A percentile compares a stretch with the other conserved stretches of the same genome.
Conservation (phyloP, 805 yeast species). For the Danielia oregonensis region DNA sequence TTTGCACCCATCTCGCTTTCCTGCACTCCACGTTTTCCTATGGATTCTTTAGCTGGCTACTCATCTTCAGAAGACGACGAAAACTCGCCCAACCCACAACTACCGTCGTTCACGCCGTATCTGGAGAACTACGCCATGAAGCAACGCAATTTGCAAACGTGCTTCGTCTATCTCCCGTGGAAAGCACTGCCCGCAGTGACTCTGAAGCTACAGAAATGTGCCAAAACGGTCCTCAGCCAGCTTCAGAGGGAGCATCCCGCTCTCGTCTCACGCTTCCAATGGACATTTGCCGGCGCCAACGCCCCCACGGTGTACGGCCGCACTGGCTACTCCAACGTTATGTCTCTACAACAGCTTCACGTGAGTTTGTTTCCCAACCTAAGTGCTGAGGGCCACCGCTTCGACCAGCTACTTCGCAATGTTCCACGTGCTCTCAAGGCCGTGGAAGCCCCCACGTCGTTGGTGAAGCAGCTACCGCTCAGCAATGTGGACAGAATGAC, state of each 20-base stretch:
- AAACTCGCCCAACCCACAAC: neutral
- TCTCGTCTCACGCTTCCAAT: conserved; percentile 5
- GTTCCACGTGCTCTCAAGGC: conserved; percentile 4
- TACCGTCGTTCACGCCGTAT: conserved; percentile 6
- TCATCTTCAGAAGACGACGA: conserved; percentile 14
- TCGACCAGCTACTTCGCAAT: conserved; percentile 1
- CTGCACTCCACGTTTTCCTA: conserved; percentile 2
- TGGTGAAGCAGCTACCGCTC: neutral
- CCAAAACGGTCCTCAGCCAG: conserved; percentile 3
- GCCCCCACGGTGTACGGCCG: conserved; percentile 6
- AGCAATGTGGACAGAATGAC: conserved; percentile 7
- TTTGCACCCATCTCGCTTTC: too few species aligned
- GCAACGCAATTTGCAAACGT: conserved; percentile 9
- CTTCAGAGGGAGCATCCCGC: conserved; percentile 2
- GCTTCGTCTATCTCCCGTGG: conserved; percentile 20
- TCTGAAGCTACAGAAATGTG: conserved; percentile 3
- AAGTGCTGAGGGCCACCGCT: conserved; percentile 1
- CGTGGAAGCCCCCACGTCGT: conserved; percentile 2
- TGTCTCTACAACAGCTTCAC: conserved; percentile 13
- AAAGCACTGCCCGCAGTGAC: conserved; percentile 6
- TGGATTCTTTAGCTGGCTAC: conserved; percentile 14
- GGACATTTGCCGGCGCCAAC: conserved; percentile 4
- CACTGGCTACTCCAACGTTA: conserved; percentile 6
- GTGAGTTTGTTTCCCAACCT: conserved; percentile 16
- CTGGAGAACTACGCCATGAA: conserved; percentile 21